Base-by-base conservation (phyloP, 2,329 filamentous ascomycete genomes). In the Cladosporium halotolerans region DNA sequence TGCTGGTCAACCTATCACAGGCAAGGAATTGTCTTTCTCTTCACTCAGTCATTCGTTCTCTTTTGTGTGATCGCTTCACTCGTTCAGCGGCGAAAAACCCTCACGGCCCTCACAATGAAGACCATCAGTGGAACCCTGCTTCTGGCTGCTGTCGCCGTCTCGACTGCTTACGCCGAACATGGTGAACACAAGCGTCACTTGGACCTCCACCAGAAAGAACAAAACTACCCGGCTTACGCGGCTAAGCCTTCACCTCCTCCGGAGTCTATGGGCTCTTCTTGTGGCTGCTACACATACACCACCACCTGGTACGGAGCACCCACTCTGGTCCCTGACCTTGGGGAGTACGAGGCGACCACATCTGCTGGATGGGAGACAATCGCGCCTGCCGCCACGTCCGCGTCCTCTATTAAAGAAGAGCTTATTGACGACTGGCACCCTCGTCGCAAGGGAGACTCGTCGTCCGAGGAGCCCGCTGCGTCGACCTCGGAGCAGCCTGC, bases 231-330 rank as follows among this genome's bases (percentile, higher is more conserved):
- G 16, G 52, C 44, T 39, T 53, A 45, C 31, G 43, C 32, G 28
- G 41, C 44, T 11, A 40, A 41, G 16, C 43, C 55, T 16, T 38
- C 44, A 10, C 44, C 53, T 13, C 32, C 54, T 9, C 53, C 45
- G 41, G n/a, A 49, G 31, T 45, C 53, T 28, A 55, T 58, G 38
- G 55, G 50, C 45, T 58, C 38, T 16, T 50, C 56, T 4, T 89
- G 86, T 69, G 79, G 79, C 58, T 92, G 87, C 80, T 85, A 79
- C 60, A 89, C 87, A 69, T 82, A 86, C 76, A 86, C 83, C 73
- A 80, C 80, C 70, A 88, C 84, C 67, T 79, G 81, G 73, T 84
- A 80, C 63, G 86, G 86, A 66, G 76, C 81, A 66, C 72, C 82
- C 53, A 85, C 81, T 19, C 52, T 62, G 14, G 55, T 58, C 7